A percentile compares a stretch with the other conserved stretches of the same genome.
Conservation (phyloP, 2,329 filamentous ascomycete genomes). For the Endocalyx cinctus region DNA sequence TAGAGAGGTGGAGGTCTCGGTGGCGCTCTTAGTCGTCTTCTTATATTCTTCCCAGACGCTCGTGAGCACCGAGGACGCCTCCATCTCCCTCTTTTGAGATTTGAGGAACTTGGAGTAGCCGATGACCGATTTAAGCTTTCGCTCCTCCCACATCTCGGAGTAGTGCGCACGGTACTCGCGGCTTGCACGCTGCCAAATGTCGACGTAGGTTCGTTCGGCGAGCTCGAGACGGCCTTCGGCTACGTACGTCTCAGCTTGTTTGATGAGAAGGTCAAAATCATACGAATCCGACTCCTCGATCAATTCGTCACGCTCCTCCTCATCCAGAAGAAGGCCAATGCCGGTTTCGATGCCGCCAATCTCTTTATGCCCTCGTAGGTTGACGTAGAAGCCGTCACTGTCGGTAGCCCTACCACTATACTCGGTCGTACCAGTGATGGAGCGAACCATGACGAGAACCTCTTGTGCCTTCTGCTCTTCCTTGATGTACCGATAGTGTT, state of each 20-base stretch:
- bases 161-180: conserved; percentile 37
- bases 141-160: conserved; percentile 40
- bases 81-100: conserved; percentile 36
- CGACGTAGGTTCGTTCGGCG: conserved; percentile 43
- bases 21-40: conserved; percentile 33
- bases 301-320: neutral
- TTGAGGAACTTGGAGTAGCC: conserved; percentile 43
- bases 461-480: neutral
- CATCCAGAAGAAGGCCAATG: neutral
- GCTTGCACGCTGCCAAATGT: conserved; percentile 48
- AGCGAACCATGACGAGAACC: neutral
- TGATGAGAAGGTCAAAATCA: neutral
- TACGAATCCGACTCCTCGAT: neutral
- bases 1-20: conserved; percentile 32
- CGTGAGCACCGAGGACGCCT: conserved; percentile 40
- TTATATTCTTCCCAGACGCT: conserved; percentile 46
- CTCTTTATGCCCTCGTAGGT: no score
- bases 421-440: neutral
- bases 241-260: neutral
- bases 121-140: conserved; percentile 41
- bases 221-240: conserved; percentile 14
- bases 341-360: neutral
- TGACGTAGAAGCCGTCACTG: no score
- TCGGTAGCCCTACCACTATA: no score
- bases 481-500: neutral